These are phyloP conservation scores for Hypoxylon lienhwacheense DNA, from an alignment of 495 filamentous ascomycete genomes.

Conservation along the genomic window DNA sequence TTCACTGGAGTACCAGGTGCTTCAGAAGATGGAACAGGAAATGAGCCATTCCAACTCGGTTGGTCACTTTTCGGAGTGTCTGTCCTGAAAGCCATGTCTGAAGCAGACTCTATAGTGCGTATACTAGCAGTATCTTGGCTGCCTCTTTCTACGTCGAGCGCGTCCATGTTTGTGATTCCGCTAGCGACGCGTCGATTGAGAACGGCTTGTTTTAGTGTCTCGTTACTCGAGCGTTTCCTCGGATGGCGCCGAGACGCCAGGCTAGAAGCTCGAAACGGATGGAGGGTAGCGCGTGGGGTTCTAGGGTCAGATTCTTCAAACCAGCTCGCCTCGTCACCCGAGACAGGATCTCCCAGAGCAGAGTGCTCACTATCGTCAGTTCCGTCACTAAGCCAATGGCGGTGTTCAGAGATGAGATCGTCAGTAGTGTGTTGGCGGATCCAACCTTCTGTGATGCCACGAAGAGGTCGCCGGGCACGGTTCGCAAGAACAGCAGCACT, in stretches of 20 bases:
- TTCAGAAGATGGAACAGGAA: constrained; percentile 44
- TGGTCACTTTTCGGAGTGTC: constrained; percentile 36
- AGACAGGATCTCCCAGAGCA: constrained; percentile 61
- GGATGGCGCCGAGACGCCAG: constrained; percentile 48
- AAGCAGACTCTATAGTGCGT: constrained; percentile 31
- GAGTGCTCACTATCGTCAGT: constrained; percentile 64
- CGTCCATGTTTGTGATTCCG: constrained; percentile 42
- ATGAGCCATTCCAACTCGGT: constrained; percentile 26
- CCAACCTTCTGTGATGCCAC: constrained; percentile 76
- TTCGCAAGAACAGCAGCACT: constrained; percentile 58
- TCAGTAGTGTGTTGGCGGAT: constrained; percentile 71
- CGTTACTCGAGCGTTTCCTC: constrained; percentile 58
- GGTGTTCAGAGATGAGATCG: constrained; percentile 62
- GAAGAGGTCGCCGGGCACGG: constrained; percentile 54
- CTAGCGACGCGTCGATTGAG: constrained; percentile 46
- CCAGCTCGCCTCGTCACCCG: constrained; percentile 50
- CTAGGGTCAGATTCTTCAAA: constrained; percentile 42
- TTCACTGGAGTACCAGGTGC: constrained; percentile 45
- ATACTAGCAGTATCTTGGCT: constrained; percentile 40
- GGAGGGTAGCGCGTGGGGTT: constrained; percentile 50
- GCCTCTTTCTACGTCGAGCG: constrained; percentile 37
- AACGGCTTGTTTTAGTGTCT: constrained; percentile 65
- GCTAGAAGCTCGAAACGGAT: constrained; percentile 31
- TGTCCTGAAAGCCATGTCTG: constrained; percentile 28
- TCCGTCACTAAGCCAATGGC: constrained; percentile 77